Percentiles rank a stretch among this genome's conserved stretches.
Evolutionary conservation across 1,284 basidiomycete species (phyloP).

Genomic region (Nidula niveotomentosa): DNA sequence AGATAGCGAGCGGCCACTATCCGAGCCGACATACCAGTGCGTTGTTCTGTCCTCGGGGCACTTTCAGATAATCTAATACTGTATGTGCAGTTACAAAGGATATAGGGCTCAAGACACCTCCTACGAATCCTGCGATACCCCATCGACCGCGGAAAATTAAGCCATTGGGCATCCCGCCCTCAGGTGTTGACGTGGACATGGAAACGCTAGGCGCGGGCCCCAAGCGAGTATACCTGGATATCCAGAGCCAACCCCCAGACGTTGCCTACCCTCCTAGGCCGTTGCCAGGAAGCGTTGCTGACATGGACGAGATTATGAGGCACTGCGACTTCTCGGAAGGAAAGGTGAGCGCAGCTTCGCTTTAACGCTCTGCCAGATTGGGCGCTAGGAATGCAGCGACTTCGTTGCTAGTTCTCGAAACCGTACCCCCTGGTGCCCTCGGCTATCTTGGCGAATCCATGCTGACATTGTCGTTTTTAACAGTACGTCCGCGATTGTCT

Average conservation of each 20-base stretch:
- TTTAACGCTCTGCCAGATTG: no score
- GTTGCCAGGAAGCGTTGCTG: conserved; percentile 60
- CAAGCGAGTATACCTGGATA: conserved; percentile 59
- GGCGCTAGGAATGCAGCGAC: no score
- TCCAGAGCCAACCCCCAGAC: conserved; percentile 45
- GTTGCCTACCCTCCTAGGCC: conserved; percentile 68
- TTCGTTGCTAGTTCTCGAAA: no score
- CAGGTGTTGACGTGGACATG: conserved; percentile 28
- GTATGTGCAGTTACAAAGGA: conserved; percentile 47
- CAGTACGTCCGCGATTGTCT: conserved; percentile 79
- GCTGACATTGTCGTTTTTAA: conserved; percentile 25
- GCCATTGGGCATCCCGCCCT: conserved; percentile 29
- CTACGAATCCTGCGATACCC: conserved; percentile 57
- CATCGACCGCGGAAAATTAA: conserved; percentile 26
- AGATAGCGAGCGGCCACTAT: conserved; percentile 73
- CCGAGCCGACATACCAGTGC: conserved; percentile 58
- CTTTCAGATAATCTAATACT: not conserved
- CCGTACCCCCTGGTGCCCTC: no score
- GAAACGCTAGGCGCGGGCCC: conserved; percentile 53
- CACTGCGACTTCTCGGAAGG: conserved; percentile 69
- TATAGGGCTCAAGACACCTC: conserved; percentile 45
- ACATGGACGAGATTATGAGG: conserved; percentile 72
- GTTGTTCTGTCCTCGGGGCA: conserved; percentile 20
- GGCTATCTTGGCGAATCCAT: not conserved
- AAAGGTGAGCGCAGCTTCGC: conserved; percentile 42